Conservation (phyloP, 805 yeast genomes). For the Teunomyces pallodes region DNA sequence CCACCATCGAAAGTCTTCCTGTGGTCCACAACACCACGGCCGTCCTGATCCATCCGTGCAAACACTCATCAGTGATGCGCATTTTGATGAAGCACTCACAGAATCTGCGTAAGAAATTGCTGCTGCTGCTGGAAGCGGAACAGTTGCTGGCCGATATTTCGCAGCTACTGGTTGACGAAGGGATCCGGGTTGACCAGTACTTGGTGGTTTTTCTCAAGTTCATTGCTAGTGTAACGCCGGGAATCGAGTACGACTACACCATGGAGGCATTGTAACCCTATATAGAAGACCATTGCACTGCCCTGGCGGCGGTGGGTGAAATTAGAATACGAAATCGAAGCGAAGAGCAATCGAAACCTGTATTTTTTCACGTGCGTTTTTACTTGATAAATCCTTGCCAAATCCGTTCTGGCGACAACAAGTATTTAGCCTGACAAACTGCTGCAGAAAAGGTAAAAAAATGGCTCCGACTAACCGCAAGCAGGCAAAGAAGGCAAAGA, state of each 20-base stretch:
- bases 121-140: conserved; percentile 15
- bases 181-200: conserved; percentile 85
- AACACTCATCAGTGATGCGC: conserved; percentile 92
- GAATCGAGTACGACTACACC: conserved; percentile 96
- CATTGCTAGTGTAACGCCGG: conserved; percentile 95
- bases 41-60: conserved; percentile 94
- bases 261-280: conserved; percentile 78
- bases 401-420: background rate
- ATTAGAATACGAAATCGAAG: background rate
- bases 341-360: background rate
- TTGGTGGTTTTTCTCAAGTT: conserved; percentile 86
- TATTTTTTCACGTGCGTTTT: background rate
- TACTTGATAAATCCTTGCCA: background rate
- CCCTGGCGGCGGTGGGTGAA: background rate
- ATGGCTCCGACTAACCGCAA: background rate
- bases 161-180: conserved; percentile 32
- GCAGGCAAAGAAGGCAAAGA: background rate
- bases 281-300: background rate
- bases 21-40: conserved; percentile 71
- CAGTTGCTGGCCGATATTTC: conserved; percentile 2
- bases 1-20: conserved; percentile 91
- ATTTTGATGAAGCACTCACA: conserved; percentile 70
- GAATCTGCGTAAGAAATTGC: conserved; percentile 22
- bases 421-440: background rate
- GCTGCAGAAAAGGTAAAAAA: background rate